Percentiles rank a stretch among this genome's conserved stretches.
Evolutionary conservation across 768 basidiomycete genomes (phyloP).

Genomic region (Auricularia auricula-judae): DNA sequence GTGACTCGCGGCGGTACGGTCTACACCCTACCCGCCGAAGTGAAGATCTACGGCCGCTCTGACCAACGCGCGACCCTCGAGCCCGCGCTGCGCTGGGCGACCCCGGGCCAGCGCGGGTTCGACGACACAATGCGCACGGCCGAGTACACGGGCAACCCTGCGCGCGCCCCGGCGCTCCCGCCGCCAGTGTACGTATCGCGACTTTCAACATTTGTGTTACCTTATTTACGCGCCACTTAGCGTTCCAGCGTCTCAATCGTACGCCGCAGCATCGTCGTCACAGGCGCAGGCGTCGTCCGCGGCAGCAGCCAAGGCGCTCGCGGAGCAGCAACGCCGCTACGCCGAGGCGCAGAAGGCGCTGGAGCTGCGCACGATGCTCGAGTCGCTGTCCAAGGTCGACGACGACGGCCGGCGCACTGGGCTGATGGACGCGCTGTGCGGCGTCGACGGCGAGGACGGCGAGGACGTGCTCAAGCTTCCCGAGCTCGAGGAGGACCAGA

Average conservation of each 20-base stretch:
- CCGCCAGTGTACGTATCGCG: neutral
- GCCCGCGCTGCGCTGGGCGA: slow-evolving; percentile 62
- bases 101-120: slow-evolving; percentile 55
- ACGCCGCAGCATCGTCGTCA: neutral
- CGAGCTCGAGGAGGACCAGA: slow-evolving; percentile 32
- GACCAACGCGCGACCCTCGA: slow-evolving; percentile 53
- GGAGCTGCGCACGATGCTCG: slow-evolving; percentile 57
- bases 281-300: neutral
- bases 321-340: slow-evolving; percentile 31
- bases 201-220: neutral
- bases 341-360: slow-evolving; percentile 48
- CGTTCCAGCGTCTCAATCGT: neutral
- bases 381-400: slow-evolving; percentile 61
- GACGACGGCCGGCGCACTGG: slow-evolving; percentile 64
- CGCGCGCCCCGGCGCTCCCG: slow-evolving; percentile 8
- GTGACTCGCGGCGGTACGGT: neutral
- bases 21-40: slow-evolving; percentile 23
- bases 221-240: neutral
- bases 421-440: slow-evolving; percentile 57
- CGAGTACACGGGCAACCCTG: slow-evolving; percentile 3
- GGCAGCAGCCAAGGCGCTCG: neutral
- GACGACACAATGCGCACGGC: slow-evolving; percentile 8
- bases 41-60: slow-evolving; percentile 61
- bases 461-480: slow-evolving; percentile 63
- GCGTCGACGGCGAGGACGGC: slow-evolving; percentile 26